Evolutionary conservation across 2,329 filamentous ascomycete species (phyloP), one percentile per base, ranked within the genome.

Genomic region (Pseudogymnoascus sp.): DNA sequence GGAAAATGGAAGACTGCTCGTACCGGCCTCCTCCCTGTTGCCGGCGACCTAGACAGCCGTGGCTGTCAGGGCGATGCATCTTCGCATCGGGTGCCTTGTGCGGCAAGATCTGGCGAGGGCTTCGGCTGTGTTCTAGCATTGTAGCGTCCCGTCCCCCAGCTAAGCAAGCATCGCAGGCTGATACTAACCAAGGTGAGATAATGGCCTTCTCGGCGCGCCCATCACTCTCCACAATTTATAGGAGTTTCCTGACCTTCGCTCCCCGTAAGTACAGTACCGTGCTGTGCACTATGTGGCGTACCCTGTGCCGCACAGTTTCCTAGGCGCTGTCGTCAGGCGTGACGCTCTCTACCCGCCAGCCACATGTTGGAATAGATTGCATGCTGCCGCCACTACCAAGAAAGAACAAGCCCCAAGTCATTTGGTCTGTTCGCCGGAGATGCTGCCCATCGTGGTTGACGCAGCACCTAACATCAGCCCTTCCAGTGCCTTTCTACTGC

Each of bases 321-420:
- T 30, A 50, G 47, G 28, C 47, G 47, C 47, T 18, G 47, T 54
- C 47, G 47, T n/a, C 25, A 25, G 28, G 47, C 25, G 25, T n/a
- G 47, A 54, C 20, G 39, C 39, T n/a, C 20, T 43, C 39, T 25
- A n/a, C 39, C 39, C 18, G 39, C 39, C 39, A 43, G 25, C 47
- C 47, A 32, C 28, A 54, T 6, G n/a, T 32, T 32, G 9, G 30
- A 8, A 32, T 18, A 32, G n/a, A 32, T 54, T 54, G 47, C 25
- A 54, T 18, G n/a, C 25, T 54, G 47, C 28, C 47, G 28, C 47
- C 47, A 54, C 25, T 30, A 18, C 25, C n/a, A 50, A 50, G 43
- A 54, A 25, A 54, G 47, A 54, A 32, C n/a, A 54, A 54, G 47
- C n/a, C 47, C 47, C 47, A 54, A 18, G 47, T 54, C 47, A 32